A percentile compares a stretch with the other conserved stretches of the same genome.
These are phyloP conservation scores for Endogone sp. DNA, from an alignment of 192 early-diverging fungal genomes.

Conservation along the genomic window DNA sequence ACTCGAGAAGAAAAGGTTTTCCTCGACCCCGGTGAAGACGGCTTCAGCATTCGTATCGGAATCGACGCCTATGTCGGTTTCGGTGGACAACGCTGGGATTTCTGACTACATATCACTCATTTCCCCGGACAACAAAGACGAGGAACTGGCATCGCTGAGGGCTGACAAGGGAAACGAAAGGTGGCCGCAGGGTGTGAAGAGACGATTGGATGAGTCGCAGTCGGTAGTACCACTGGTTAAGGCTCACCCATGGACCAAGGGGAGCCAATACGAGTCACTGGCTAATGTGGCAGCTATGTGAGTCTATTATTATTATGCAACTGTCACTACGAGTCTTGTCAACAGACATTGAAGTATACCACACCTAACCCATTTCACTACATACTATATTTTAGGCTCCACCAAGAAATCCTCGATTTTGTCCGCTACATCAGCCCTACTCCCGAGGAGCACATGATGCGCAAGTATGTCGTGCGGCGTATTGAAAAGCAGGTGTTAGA, in stretches of 20 bases:
- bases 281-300: not conserved
- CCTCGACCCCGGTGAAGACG: no score
- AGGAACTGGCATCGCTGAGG: no score
- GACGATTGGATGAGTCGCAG: not conserved
- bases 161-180: not conserved
- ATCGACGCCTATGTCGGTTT: no score
- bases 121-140: no score
- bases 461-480: conserved; percentile 63
- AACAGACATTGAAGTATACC: no score
- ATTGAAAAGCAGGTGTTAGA: conserved; percentile 47
- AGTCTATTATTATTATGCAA: not conserved
- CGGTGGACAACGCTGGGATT: no score
- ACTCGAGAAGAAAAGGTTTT: no score
- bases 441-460: conserved; percentile 71
- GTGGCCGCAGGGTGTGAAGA: not conserved
- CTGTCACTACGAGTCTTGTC: not conserved
- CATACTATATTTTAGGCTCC: not conserved
- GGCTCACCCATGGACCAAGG: not conserved
- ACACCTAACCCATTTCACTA: not conserved
- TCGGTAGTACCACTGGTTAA: not conserved
- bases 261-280: not conserved
- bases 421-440: conserved; percentile 82
- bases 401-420: conserved; percentile 59
- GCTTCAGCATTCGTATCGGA: no score
- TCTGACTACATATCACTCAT: no score